phyloP scores from a whole-genome alignment of 2,329 filamentous ascomycete species.

The Aspergillus hortae region DNA sequence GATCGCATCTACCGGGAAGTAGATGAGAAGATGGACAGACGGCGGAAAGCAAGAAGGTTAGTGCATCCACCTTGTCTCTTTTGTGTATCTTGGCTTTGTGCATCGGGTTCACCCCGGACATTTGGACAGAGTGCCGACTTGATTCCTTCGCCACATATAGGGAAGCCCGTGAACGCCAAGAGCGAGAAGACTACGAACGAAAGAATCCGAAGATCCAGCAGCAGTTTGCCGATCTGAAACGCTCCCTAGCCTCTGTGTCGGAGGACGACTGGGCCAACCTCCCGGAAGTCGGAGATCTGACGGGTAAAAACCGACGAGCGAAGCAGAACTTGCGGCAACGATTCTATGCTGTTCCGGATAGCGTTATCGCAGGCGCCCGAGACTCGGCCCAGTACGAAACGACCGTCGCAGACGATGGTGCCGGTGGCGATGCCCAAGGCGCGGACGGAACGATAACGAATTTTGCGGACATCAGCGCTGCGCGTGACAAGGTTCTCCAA shows the following conservation, averaged over 20 bases:
- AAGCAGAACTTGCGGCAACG: constrained; percentile 78
- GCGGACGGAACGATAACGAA: constrained; percentile 92
- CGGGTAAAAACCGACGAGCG: constrained; percentile 82
- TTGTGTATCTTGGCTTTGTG: constrained; percentile 46
- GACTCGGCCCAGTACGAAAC: constrained; percentile 79
- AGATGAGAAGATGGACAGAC: constrained; percentile 93
- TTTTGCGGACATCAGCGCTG: constrained; percentile 94
- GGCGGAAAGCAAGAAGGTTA: constrained; percentile 82
- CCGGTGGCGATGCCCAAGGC: constrained; percentile 46
- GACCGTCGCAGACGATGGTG: constrained; percentile 78
- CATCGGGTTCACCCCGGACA: constrained; percentile 59
- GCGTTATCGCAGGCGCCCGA: constrained; percentile 81
- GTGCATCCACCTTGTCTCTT: constrained; percentile 41
- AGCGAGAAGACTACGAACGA: constrained; percentile 90
- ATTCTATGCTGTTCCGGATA: constrained; percentile 96
- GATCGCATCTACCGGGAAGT: constrained; percentile 94
- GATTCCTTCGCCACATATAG: constrained; percentile 60
- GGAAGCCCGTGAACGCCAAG: constrained; percentile 88
- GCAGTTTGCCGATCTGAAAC: constrained; percentile 94
- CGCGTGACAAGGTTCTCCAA: constrained; percentile 90
- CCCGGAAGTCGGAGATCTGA: constrained; percentile 94
- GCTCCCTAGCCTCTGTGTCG: constrained; percentile 79
- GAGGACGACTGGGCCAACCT: constrained; percentile 97
- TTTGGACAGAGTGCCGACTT: constrained; percentile 77
- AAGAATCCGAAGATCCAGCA: constrained; percentile 98